phyloP scores from a whole-genome alignment of 192 early-diverging fungal species.

The Coemansia pectinata region DNA sequence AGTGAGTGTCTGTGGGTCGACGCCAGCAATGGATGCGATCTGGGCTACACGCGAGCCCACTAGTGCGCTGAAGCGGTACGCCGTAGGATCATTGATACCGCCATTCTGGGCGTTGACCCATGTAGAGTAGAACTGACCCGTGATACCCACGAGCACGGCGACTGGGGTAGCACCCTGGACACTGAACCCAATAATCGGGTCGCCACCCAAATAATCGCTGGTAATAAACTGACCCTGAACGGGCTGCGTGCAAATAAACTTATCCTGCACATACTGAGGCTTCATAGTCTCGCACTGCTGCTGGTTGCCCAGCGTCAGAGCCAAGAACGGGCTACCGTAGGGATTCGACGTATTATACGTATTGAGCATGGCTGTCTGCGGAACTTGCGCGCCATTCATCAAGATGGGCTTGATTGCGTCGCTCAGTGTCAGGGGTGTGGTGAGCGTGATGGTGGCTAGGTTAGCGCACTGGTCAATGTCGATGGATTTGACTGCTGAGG shows the following conservation, averaged over 20 bases:
- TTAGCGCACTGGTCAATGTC: conserved; percentile 35
- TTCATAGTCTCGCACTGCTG: conserved; percentile 19
- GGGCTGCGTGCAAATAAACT: conserved; percentile 41
- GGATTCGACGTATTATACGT: conserved; percentile 33
- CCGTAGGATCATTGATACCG: conserved; percentile 28
- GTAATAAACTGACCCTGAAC: conserved; percentile 33
- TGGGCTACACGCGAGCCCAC: conserved; percentile 19
- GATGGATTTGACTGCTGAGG: conserved; percentile 17
- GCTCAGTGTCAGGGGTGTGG: conserved; percentile 14
- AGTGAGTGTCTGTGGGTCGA: conserved; percentile 17
- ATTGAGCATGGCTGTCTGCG: conserved; percentile 5
- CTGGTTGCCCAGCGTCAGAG: conserved; percentile 18
- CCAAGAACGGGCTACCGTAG: conserved; percentile 20
- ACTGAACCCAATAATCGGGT: conserved; percentile 45
- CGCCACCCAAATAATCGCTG: conserved; percentile 40
- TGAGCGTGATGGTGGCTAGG: conserved; percentile 39
- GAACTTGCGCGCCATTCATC: conserved; percentile 18
- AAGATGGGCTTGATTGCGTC: conserved; percentile 21
- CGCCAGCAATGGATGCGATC: conserved; percentile 24
- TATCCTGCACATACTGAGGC: conserved; percentile 14
- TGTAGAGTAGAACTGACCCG: conserved; percentile 43
- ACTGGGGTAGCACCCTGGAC: conserved; percentile 14
- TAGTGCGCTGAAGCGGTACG: conserved; percentile 41
- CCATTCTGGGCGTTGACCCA: conserved; percentile 19
- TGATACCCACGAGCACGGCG: conserved; percentile 39